Evolutionary conservation across 2,329 filamentous ascomycete genomes (phyloP).

Genomic region (Leptodontidium sp.): DNA sequence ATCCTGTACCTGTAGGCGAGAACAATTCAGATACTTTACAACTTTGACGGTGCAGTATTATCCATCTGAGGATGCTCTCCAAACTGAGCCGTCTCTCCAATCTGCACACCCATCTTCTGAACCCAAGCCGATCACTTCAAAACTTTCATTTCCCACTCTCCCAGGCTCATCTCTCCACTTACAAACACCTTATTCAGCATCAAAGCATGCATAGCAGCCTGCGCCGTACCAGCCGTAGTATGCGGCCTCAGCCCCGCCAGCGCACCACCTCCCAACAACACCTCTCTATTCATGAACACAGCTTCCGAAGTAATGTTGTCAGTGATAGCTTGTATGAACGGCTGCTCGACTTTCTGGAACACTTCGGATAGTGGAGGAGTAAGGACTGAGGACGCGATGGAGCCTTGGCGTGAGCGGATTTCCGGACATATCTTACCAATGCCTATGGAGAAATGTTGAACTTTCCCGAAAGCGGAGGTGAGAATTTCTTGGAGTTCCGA

Average conservation of each 20-base stretch:
- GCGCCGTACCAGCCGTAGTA: slow-evolving; percentile 53
- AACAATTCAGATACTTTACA: no score
- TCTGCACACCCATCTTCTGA: neutral
- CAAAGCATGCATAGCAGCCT: slow-evolving; percentile 47
- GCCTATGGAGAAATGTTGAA: neutral
- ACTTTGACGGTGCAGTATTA: no score
- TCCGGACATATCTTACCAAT: neutral
- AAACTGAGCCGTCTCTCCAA: neutral
- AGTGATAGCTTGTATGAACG: neutral
- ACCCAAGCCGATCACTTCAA: neutral
- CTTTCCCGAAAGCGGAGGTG: neutral
- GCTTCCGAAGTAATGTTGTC: neutral
- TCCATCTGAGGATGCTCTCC: neutral
- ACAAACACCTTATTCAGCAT: slow-evolving; percentile 27
- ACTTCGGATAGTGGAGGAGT: neutral
- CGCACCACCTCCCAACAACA: slow-evolving; percentile 53
- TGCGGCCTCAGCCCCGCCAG: slow-evolving; percentile 55
- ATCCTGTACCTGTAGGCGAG: no score
- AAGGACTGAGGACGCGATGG: neutral
- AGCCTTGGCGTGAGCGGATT: neutral
- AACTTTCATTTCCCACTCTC: neutral
- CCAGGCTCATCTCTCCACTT: slow-evolving; percentile 23
- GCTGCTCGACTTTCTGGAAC: neutral
- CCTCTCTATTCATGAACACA: slow-evolving; percentile 10
- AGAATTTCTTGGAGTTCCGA: neutral